Conservation (phyloP, 176 grass and related monocot genomes). For the Eragrostis nindensis region DNA sequence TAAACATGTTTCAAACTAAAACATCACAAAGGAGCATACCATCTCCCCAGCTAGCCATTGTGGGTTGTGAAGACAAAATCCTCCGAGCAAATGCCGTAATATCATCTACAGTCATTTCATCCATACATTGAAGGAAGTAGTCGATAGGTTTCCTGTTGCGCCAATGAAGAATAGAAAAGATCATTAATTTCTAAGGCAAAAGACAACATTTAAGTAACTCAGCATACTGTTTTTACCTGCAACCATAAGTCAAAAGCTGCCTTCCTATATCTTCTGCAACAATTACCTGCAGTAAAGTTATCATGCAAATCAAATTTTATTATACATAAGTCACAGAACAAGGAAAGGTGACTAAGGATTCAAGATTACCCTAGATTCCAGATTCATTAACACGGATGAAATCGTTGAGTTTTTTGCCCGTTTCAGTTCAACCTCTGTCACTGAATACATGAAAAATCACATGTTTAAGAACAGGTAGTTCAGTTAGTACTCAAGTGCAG, state of each 20-base stretch:
- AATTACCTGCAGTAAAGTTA: constrained; percentile 53
- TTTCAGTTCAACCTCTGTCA: constrained; percentile 71
- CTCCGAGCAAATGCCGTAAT: constrained; percentile 65
- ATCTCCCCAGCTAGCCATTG: constrained; percentile 82
- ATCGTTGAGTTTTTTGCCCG: constrained; percentile 85
- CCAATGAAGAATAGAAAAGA: constrained; percentile 14
- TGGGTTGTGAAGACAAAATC: constrained; percentile 73
- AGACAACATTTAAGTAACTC: neutral
- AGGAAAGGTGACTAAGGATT: neutral
- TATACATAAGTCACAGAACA: neutral
- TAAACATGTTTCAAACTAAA: constrained; percentile 10
- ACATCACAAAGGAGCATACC: constrained; percentile 46
- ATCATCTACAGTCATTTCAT: constrained; percentile 69
- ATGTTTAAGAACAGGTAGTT: constrained; percentile 35
- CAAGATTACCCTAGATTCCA: constrained; percentile 79
- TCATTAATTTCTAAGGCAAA: constrained; percentile 5
- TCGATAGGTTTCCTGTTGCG: constrained; percentile 74
- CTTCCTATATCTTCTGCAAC: constrained; percentile 91
- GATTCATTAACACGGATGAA: constrained; percentile 72
- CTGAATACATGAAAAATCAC: constrained; percentile 49
- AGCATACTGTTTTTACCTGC: constrained; percentile 60
- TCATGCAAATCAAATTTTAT: constrained; percentile 14
- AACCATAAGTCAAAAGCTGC: constrained; percentile 81
- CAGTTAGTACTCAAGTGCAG: constrained; percentile 7
- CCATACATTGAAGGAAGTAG: constrained; percentile 69